phyloP scores from a whole-genome alignment of 345 rosid species.

The Sonneratia caseolaris region DNA sequence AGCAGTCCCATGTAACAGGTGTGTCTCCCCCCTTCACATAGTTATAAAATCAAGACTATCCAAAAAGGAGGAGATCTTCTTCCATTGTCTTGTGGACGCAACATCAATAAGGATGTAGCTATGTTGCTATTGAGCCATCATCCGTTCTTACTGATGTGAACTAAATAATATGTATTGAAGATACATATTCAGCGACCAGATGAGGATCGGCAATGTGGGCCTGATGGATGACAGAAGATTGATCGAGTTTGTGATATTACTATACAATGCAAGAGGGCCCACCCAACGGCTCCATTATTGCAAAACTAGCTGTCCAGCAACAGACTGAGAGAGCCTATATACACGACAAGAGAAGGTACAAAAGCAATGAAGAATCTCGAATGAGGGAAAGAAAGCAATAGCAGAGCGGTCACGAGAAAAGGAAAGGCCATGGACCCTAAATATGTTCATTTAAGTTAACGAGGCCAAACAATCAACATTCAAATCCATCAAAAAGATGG shows the following conservation, averaged over 20 bases:
- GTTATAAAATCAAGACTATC: too few species aligned
- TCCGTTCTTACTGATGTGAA: background rate
- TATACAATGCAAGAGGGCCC: background rate
- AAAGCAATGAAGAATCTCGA: background rate
- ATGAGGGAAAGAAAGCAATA: background rate
- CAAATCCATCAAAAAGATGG: background rate
- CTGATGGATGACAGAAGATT: background rate
- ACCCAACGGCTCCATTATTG: conserved; percentile 3
- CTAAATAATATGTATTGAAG: background rate
- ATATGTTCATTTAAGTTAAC: background rate
- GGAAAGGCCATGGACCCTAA: background rate
- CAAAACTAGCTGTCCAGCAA: background rate
- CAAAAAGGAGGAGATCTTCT: too few species aligned
- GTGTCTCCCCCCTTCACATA: too few species aligned
- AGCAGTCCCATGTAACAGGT: too few species aligned
- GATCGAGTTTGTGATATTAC: background rate
- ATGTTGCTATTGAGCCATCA: background rate
- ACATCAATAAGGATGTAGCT: background rate
- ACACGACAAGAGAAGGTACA: background rate
- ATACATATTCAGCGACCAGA: background rate
- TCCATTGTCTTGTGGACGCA: too few species aligned
- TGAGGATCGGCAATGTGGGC: background rate
- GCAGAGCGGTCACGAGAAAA: background rate
- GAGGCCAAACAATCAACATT: background rate
- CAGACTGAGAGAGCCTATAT: conserved; percentile 3